phyloP scores from a whole-genome alignment of 208 protist genomes.

The Leishmania mexicana region DNA sequence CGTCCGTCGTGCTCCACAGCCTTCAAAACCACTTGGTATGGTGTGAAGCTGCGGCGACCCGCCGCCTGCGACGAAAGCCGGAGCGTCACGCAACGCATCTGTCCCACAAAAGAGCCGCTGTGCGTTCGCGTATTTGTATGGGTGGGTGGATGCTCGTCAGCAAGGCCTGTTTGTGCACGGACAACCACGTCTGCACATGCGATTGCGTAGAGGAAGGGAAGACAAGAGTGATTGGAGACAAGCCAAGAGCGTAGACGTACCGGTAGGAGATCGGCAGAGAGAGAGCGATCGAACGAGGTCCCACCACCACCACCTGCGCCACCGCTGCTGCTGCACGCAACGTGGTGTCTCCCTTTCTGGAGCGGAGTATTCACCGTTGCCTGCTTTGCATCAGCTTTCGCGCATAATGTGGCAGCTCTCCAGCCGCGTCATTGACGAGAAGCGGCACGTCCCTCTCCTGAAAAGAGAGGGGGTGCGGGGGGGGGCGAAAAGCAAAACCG shows the following conservation, averaged over 20 bases:
- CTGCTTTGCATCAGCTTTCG: not conserved
- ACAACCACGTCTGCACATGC: not conserved
- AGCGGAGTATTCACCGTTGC: not conserved
- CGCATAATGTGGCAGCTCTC: not conserved
- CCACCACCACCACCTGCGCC: not conserved
- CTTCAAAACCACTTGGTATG: constrained; percentile 63
- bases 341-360: not conserved
- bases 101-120: not conserved
- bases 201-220: not conserved
- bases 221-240: not conserved
- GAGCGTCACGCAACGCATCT: constrained; percentile 8
- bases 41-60: constrained; percentile 19
- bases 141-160: not conserved
- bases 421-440: not conserved
- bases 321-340: not conserved
- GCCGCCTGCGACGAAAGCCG: constrained; percentile 1
- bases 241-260: not conserved
- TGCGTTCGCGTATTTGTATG: not conserved
- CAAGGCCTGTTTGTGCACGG: not conserved
- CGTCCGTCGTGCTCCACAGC: constrained; percentile 57
- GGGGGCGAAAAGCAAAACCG: too few species aligned
- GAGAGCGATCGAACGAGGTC: not conserved
- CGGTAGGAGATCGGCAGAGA: not conserved
- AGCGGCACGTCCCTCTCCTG: not conserved
- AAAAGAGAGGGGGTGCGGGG: not conserved